phyloP scores from a whole-genome alignment of 2,329 filamentous ascomycete genomes.

The Thielaviopsis punctulata region DNA sequence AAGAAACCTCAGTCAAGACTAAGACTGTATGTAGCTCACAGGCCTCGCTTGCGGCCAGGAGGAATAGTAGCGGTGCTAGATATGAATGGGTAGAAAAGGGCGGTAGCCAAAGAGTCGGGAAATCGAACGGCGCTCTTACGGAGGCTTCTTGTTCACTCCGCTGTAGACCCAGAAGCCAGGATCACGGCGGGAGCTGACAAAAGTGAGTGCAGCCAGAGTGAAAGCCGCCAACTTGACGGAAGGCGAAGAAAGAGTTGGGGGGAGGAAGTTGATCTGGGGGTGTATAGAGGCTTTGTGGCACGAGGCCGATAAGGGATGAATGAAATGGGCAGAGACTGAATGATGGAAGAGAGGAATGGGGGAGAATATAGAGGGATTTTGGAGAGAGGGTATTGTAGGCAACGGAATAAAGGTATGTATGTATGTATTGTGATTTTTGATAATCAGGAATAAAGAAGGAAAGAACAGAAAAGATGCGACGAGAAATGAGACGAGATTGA shows the following conservation, averaged over 20 bases:
- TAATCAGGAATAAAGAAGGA: neutral
- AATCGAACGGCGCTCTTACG: conserved; percentile 44
- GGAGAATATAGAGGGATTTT: neutral
- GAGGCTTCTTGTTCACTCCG: conserved; percentile 93
- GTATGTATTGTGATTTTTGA: too few species aligned
- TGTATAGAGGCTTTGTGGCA: neutral
- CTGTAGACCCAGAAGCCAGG: conserved; percentile 86
- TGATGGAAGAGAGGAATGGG: neutral
- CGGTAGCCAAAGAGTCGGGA: neutral
- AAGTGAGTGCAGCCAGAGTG: conserved; percentile 12
- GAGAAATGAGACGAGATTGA: neutral
- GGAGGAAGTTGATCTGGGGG: too few species aligned
- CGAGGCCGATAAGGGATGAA: neutral
- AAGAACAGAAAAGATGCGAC: neutral
- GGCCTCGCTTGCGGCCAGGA: too few species aligned
- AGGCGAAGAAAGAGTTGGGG: neutral
- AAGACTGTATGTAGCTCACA: too few species aligned
- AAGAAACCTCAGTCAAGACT: too few species aligned
- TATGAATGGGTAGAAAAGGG: neutral
- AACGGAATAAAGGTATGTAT: too few species aligned
- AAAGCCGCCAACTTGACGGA: conserved; percentile 12
- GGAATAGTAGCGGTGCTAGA: neutral
- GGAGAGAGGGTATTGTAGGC: too few species aligned
- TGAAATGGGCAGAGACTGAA: neutral
- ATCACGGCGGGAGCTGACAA: conserved; percentile 58